Conservation (phyloP, 352 stramenopile species). For the Pythium dissotocum region DNA sequence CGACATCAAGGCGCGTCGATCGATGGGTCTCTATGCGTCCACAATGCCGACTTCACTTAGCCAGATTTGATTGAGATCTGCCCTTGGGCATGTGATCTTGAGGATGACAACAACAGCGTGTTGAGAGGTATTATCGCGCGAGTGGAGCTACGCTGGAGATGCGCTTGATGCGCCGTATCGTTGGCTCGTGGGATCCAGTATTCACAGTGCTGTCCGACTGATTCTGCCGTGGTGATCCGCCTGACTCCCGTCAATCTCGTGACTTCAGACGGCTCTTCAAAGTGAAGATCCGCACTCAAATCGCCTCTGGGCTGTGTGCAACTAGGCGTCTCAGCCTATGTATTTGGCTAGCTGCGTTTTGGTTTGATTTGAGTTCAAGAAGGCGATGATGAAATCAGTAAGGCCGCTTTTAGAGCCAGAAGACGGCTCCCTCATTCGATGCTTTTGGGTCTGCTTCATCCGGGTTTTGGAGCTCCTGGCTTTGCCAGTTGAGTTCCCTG, state of each 20-base stretch:
- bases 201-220: not conserved
- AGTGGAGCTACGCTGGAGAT: not conserved
- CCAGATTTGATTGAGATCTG: constrained; percentile 31
- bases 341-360: not conserved
- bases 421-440: not conserved
- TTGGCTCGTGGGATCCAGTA: not conserved
- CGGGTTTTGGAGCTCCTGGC: constrained; percentile 8
- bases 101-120: constrained; percentile 29
- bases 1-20: not conserved
- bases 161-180: not conserved
- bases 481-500: constrained; percentile 3
- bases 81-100: constrained; percentile 10
- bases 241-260: not conserved
- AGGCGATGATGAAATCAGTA: constrained; percentile 34
- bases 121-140: constrained; percentile 28
- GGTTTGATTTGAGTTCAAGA: constrained; percentile 1
- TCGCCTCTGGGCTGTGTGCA: not conserved
- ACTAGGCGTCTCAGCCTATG: not conserved
- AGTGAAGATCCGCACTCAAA: not conserved
- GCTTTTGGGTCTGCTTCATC: not conserved
- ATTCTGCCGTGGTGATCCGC: not conserved
- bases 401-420: constrained; percentile 36
- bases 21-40: constrained; percentile 1
- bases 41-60: constrained; percentile 32
- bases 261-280: not conserved